A percentile compares a stretch with the other conserved stretches of the same genome.
Evolutionary conservation across 1,139 yeast species (phyloP).

Genomic region (Zygosaccharomyces sapae): DNA sequence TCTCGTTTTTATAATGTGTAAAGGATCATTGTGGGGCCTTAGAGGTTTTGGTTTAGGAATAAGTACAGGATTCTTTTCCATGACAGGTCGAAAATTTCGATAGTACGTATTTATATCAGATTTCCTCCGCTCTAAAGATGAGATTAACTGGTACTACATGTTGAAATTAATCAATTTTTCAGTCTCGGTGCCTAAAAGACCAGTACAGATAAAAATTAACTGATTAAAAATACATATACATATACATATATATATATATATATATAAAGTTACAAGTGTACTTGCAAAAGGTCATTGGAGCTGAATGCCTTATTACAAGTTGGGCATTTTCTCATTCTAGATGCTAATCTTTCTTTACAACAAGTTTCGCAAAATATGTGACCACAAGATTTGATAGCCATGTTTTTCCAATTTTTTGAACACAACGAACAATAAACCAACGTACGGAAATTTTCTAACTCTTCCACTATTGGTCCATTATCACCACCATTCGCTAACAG

Average conservation of each 20-base stretch:
- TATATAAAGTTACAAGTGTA: slow-evolving; percentile 54
- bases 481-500: slow-evolving; percentile 21
- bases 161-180: not conserved
- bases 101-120: not conserved
- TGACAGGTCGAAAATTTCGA: not conserved
- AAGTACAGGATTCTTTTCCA: not conserved
- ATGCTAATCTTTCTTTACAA: slow-evolving; percentile 80
- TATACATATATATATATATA: not conserved
- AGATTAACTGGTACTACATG: not conserved
- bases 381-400: slow-evolving; percentile 88
- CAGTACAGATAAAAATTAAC: not conserved
- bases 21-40: slow-evolving; percentile 28
- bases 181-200: not conserved
- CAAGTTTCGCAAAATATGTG: slow-evolving; percentile 89
- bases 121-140: not conserved
- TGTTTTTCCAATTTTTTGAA: slow-evolving; percentile 89
- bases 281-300: slow-evolving; percentile 70
- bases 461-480: slow-evolving; percentile 41
- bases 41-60: slow-evolving; percentile 24
- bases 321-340: slow-evolving; percentile 92
- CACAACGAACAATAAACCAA: slow-evolving; percentile 93
- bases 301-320: slow-evolving; percentile 89
- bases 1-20: slow-evolving; percentile 32
- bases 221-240: not conserved
- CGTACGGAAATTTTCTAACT: slow-evolving; percentile 74